Conservation (phyloP, 2,329 filamentous ascomycete genomes). For the Furcasterigmium sp. region DNA sequence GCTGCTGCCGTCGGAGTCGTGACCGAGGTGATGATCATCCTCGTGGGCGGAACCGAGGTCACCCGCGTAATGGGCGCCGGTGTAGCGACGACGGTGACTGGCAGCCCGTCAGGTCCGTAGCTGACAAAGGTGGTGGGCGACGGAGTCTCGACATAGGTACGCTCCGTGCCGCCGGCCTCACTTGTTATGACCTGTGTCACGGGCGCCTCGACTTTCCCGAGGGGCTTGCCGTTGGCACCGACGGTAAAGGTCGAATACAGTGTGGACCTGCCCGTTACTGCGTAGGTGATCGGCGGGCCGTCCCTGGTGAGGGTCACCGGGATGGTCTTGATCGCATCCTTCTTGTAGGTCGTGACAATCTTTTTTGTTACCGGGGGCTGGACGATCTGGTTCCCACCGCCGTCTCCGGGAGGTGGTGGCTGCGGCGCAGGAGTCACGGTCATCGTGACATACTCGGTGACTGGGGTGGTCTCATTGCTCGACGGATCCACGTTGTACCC, state of each 20-base stretch:
- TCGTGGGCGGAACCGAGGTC: constrained; percentile 16
- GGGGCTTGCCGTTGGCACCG: constrained; percentile 3
- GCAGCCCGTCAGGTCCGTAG: constrained; percentile 17
- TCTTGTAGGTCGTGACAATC: not conserved
- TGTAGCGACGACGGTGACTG: constrained; percentile 21
- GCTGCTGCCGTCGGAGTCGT: constrained; percentile 4
- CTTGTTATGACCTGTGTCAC: constrained; percentile 16
- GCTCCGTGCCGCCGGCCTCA: constrained; percentile 12
- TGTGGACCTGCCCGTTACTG: constrained; percentile 13
- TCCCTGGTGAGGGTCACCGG: constrained; percentile 1
- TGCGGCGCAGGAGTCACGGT: too few relatives aligned
- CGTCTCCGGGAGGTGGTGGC: not conserved
- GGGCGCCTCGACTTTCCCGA: constrained; percentile 6
- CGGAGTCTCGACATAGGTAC: constrained; percentile 9
- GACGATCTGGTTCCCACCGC: not conserved
- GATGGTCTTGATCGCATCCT: not conserved
- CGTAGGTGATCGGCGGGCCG: constrained; percentile 4
- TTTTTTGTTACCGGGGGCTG: not conserved
- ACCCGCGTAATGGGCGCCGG: constrained; percentile 16
- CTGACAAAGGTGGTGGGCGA: constrained; percentile 16
- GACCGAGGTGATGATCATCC: constrained; percentile 17
- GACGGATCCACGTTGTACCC: not conserved
- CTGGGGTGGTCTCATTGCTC: not conserved
- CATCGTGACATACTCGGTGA: not conserved
- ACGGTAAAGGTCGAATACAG: constrained; percentile 14